phyloP scores from a whole-genome alignment of 441 rosid species.

The Metrosideros polymorpha region DNA sequence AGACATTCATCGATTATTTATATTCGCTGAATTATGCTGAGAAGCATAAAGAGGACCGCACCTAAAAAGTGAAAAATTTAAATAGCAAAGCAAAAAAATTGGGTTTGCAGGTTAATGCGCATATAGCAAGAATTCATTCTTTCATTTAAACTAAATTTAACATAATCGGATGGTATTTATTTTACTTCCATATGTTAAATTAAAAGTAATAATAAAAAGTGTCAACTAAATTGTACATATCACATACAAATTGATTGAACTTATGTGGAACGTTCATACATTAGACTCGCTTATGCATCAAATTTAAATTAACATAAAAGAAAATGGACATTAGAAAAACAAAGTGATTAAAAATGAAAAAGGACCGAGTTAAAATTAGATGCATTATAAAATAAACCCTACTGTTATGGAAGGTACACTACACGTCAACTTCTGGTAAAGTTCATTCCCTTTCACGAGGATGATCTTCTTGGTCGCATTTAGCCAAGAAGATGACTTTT shows the following conservation, averaged over 20 bases:
- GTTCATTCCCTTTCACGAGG: neutral
- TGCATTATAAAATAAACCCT: neutral
- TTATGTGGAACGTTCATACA: neutral
- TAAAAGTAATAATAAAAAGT: neutral
- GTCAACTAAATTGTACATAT: neutral
- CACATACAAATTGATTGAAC: neutral
- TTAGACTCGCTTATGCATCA: neutral
- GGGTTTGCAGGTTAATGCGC: neutral
- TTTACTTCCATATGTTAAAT: neutral
- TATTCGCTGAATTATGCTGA: neutral
- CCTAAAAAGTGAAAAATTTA: neutral
- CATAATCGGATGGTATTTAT: neutral
- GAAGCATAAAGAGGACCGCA: neutral
- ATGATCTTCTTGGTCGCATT: neutral
- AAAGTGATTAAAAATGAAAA: neutral
- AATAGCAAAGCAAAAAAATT: neutral
- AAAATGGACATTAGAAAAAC: neutral
- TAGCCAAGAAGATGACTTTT: neutral
- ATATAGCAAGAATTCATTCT: neutral
- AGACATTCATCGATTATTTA: neutral
- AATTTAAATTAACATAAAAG: neutral
- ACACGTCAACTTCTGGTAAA: neutral
- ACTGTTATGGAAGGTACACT: neutral
- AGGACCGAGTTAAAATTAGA: neutral
- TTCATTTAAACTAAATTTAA: neutral